Base-by-base conservation (phyloP, 2,329 filamentous ascomycete species). In the Sclerotinia glacialis region DNA sequence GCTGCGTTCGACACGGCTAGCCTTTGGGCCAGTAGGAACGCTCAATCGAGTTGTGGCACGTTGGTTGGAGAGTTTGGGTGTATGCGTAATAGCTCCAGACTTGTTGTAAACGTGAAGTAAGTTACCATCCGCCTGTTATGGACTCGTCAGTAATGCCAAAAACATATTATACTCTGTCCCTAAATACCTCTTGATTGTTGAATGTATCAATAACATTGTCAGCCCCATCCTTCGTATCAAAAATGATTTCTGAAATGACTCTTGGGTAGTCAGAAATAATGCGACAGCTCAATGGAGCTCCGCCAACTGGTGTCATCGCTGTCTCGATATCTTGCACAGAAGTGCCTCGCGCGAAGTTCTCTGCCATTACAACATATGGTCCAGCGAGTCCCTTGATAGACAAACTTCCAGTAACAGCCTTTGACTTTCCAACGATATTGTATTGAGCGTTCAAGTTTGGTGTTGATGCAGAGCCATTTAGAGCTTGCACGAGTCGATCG, bases 271-370 rank as follows among this genome's bases (percentile, higher is more conserved):
- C 83, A 75, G 89, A 87, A 66, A 92, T 78, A 49, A 95, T 79
- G 46, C 82, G 84, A 79, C 91, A 94, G 73, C 84, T 86, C 31
- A 84, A 75, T 73, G 92, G 83, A 68, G 88, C 82, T 40, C 89
- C 90, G 49, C 89, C 90, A n/a, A 91, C 80, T 0, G 87, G 86
- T n/a, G 83, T 85, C 86, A 95, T 88, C 66, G 91, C 91, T 72
- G 88, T 90, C 80, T 93, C 90, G 68, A 95, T 92, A 74, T 95
- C 91, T 40, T 89, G 90, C 1, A 89, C 89, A 8, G 91, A 93
- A 0, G 91, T 95, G 47, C 91, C 91, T 2, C 86, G 86, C 16
- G 91, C 91, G 76, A 95, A 92, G 80, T 95, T 95, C 77, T 91
- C 89, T 3, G 89, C 90, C 76, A 92, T 84, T 31, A 95, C 85